phyloP scores from a whole-genome alignment of 768 basidiomycete genomes.

The Naganishia onofrii region DNA sequence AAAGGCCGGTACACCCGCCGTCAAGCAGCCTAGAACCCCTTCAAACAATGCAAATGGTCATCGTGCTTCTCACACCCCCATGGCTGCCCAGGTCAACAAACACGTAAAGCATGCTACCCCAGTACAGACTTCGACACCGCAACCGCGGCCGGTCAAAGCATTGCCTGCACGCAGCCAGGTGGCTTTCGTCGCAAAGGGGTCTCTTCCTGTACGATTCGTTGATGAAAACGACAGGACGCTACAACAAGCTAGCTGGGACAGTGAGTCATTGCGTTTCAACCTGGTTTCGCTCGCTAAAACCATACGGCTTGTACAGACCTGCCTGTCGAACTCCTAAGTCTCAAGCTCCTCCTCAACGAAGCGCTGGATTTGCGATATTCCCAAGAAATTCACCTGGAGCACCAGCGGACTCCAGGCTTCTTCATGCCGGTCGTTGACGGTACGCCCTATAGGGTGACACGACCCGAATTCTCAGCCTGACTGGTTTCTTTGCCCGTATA shows the following conservation, averaged over 20 bases:
- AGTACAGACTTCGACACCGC: not conserved
- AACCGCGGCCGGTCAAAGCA: conserved; percentile 3
- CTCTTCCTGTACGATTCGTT: not conserved
- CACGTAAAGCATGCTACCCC: not conserved
- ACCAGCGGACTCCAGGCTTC: conserved; percentile 7
- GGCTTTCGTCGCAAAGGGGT: not conserved
- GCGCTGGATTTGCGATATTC: conserved; percentile 15
- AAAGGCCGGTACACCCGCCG: not conserved
- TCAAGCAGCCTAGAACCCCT: not conserved
- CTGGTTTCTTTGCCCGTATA: not conserved
- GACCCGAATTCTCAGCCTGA: not conserved
- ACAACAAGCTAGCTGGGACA: not conserved
- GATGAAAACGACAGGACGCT: not conserved
- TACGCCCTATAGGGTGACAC: not conserved
- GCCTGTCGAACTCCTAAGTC: not conserved
- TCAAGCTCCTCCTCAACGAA: conserved; percentile 17
- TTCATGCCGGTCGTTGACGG: conserved; percentile 13
- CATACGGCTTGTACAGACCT: not conserved
- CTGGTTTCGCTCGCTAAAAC: not conserved
- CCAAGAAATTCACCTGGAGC: conserved; percentile 16
- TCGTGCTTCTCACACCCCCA: not conserved
- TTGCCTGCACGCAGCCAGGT: not conserved
- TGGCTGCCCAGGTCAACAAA: not conserved
- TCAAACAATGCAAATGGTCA: not conserved
- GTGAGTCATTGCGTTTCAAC: not conserved